Evolutionary conservation across 73 alveolate genomes (phyloP).

Genomic region (Tetrahymena elliotti): DNA sequence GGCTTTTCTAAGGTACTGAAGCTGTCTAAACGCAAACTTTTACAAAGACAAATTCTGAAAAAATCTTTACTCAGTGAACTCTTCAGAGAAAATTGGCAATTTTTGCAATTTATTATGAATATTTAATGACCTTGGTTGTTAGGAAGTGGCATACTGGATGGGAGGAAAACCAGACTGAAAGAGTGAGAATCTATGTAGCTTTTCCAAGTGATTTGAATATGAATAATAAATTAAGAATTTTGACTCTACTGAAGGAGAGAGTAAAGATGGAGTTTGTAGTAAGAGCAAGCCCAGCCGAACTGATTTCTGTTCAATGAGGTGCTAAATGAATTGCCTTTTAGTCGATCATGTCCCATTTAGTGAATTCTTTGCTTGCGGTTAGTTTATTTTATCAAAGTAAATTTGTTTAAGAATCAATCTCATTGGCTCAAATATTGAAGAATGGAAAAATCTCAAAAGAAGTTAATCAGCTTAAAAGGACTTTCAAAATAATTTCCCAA

Average conservation of each 20-base stretch:
- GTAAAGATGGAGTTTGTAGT: background rate
- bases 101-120: background rate
- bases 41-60: background rate
- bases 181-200: background rate
- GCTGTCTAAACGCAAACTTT: background rate
- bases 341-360: background rate
- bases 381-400: background rate
- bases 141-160: background rate
- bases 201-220: background rate
- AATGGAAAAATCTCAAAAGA: background rate
- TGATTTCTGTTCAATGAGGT: background rate
- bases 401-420: background rate
- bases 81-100: background rate
- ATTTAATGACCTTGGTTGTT: background rate
- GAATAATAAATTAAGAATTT: background rate
- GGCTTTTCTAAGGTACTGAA: background rate
- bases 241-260: constrained; percentile 1
- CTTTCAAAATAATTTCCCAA: background rate
- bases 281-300: background rate
- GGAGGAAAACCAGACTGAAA: background rate
- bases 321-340: background rate
- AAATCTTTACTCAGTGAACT: background rate
- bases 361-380: background rate
- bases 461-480: background rate
- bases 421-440: background rate